Conservation (phyloP, 2,329 filamentous ascomycete species). For the Penicillium decumbens region DNA sequence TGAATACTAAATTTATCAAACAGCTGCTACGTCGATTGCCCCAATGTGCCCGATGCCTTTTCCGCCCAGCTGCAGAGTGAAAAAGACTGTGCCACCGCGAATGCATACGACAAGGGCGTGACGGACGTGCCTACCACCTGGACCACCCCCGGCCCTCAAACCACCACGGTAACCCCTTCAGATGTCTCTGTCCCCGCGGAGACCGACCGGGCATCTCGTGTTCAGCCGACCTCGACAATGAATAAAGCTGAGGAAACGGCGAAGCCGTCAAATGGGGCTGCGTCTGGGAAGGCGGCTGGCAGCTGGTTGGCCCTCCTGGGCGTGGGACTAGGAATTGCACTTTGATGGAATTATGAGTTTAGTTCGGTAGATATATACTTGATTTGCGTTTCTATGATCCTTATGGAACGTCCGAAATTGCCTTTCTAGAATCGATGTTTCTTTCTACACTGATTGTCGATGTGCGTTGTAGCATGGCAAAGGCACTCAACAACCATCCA, state of each 20-base stretch:
- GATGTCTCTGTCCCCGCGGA: neutral
- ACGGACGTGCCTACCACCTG: conserved; percentile 14
- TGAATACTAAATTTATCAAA: neutral
- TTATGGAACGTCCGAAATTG: no score
- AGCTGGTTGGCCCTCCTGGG: conserved; percentile 16
- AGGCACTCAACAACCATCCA: no score
- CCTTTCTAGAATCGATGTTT: no score
- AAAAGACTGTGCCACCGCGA: conserved; percentile 18
- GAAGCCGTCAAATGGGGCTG: conserved; percentile 16
- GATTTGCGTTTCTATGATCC: no score
- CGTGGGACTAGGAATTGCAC: conserved; percentile 12
- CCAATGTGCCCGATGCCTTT: conserved; percentile 11
- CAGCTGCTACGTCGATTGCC: conserved; percentile 21
- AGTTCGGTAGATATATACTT: neutral
- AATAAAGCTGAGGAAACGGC: conserved; percentile 6
- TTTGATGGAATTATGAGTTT: conserved; percentile 2
- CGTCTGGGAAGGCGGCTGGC: conserved; percentile 7
- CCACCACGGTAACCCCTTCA: conserved; percentile 1
- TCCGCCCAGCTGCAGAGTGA: conserved; percentile 14
- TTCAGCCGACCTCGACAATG: conserved; percentile 2
- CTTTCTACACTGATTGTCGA: no score
- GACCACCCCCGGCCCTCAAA: conserved; percentile 11
- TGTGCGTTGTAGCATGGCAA: no score
- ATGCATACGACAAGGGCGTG: conserved; percentile 17
- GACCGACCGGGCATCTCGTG: neutral